A percentile compares a stretch with the other conserved stretches of the same genome.
Conservation (phyloP, 176 grass and related monocot species). For the Microstegium vimineum region DNA sequence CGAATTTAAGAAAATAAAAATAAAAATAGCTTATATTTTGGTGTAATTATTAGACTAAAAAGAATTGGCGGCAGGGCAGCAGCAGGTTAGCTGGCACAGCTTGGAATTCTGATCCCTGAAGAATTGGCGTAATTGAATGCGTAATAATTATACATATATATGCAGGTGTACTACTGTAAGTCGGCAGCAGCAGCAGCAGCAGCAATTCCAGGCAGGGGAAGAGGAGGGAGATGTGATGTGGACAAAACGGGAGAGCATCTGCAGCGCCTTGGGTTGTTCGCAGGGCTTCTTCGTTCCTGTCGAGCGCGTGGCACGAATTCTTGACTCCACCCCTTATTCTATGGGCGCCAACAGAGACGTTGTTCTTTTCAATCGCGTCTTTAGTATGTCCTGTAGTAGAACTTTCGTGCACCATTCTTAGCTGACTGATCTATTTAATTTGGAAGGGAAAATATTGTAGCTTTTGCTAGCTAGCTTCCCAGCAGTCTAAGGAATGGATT, state of each 20-base stretch:
- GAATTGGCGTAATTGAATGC: background rate
- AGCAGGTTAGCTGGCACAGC: background rate
- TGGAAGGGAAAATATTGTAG: background rate
- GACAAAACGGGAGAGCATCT: constrained; percentile 1
- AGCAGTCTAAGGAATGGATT: background rate
- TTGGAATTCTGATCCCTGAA: background rate
- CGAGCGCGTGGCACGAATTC: background rate
- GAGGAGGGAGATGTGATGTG: background rate
- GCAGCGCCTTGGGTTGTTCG: constrained; percentile 19
- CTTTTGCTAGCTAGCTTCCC: background rate
- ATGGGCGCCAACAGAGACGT: background rate
- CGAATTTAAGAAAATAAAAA: too few relatives aligned
- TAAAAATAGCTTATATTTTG: too few relatives aligned
- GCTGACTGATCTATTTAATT: background rate
- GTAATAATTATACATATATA: background rate
- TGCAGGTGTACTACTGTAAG: background rate
- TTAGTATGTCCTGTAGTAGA: background rate
- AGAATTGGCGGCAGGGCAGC: too few relatives aligned
- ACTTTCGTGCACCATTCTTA: background rate
- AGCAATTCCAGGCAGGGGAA: too few relatives aligned
- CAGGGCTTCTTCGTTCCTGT: background rate
- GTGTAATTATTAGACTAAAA: too few relatives aligned
- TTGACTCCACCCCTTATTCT: background rate
- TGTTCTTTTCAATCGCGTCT: background rate
- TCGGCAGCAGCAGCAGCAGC: background rate